Evolutionary conservation across 75 land plant genomes (phyloP).

Genomic region (Larix kaempferi): DNA sequence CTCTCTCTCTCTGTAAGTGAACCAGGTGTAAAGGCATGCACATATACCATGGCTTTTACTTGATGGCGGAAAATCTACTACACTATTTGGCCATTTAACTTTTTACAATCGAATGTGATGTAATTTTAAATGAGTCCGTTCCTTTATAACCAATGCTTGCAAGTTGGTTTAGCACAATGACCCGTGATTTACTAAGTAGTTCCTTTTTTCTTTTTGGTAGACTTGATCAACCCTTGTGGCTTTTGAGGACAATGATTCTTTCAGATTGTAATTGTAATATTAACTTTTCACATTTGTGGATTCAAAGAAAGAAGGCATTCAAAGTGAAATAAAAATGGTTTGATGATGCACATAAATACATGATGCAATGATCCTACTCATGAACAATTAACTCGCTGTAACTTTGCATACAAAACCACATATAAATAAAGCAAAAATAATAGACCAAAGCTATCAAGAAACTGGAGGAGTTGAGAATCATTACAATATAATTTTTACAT

Average conservation of each 20-base stretch:
- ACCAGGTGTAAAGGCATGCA: neutral
- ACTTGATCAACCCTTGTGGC: neutral
- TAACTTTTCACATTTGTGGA: neutral
- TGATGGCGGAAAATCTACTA: neutral
- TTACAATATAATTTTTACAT: no score
- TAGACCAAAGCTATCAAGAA: no score
- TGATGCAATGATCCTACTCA: no score
- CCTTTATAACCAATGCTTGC: neutral
- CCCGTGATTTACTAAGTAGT: neutral
- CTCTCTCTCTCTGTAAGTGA: neutral
- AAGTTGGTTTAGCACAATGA: neutral
- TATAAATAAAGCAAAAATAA: no score
- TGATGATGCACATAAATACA: neutral
- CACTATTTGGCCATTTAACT: neutral
- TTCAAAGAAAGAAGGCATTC: neutral
- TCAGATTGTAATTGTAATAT: neutral
- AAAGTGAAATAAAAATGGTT: neutral
- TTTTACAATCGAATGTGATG: neutral
- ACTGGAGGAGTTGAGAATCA: no score
- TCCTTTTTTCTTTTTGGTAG: neutral
- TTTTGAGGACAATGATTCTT: conserved; percentile 1
- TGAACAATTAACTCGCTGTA: no score
- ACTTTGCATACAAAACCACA: no score
- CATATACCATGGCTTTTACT: neutral
- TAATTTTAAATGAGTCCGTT: neutral